Base-by-base conservation (phyloP, 495 filamentous ascomycete genomes). In the Oleoguttula mirabilis region DNA sequence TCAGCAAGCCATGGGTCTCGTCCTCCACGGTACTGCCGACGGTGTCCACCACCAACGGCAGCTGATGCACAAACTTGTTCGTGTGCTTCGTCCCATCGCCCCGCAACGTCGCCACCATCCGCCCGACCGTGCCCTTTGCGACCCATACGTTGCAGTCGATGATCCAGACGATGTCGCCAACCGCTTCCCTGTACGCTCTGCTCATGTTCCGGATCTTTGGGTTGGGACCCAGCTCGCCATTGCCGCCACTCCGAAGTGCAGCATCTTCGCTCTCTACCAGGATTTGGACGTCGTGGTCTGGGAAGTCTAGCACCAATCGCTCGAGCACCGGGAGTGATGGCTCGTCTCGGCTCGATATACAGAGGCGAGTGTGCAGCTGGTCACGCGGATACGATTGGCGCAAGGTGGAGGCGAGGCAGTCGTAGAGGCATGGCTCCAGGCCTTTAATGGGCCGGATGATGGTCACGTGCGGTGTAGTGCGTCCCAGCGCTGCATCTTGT, bases 141-240 rank as follows among this genome's bases (percentile, higher is more conserved):
- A 96, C 70, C 92, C 92, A 99, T 31, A 96, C 76, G 57, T 99
- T 99, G 64, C 87, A 94, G 59, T 99, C 92, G 19, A 93, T 74
- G 33, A 94, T 78, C 92, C 92, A 99, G 19, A 96, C 67, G 34
- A 95, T 74, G 55, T 95, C 87, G 0, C 84, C 84, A 45, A 82
- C 84, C 0, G 88, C 85, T 58, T 96, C 92, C n/a, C 92, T 66
- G 55, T 94, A 99, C 4, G 80, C 88, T 15, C 86, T 76, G 52
- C 88, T 95, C 75, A 96, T 82, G 54, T 96, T 99, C 17, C 92
- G 73, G 54, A 99, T 94, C 65, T 99, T 99, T 10, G 92, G 92
- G 60, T 99, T 99, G 3, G 92, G 92, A 0, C 92, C 92, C 36
- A 98, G 66, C 0, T 41, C 19, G 8, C 43, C 28, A 0, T n/a